Percentiles rank a stretch among this genome's conserved stretches.
Conservation (phyloP, 139 green algal species). For the Ettlia oleoabundans region DNA sequence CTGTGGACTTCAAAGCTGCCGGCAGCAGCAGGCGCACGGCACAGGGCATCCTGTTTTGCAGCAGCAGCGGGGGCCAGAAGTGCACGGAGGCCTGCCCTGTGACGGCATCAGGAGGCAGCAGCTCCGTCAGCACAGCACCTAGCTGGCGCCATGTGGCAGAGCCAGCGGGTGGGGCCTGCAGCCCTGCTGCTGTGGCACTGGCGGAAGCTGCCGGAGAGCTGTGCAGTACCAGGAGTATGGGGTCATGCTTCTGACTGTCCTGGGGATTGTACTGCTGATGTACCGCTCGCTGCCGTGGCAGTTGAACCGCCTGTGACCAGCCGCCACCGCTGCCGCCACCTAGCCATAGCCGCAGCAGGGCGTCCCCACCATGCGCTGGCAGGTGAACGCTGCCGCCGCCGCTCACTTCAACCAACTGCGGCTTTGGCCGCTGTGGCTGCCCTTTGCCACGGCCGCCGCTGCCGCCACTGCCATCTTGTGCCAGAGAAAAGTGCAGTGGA, state of each 20-base stretch:
- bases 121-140: slow-evolving; percentile 32
- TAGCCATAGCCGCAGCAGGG: slow-evolving; percentile 13
- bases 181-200: background rate
- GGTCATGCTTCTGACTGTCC: background rate
- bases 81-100: slow-evolving; percentile 27
- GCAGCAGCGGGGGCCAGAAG: slow-evolving; percentile 38
- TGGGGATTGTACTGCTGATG: background rate
- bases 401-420: background rate
- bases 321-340: slow-evolving; percentile 16
- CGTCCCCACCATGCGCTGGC: background rate
- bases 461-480: background rate
- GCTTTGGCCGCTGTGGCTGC: background rate
- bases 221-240: slow-evolving; percentile 12
- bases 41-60: slow-evolving; percentile 41
- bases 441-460: background rate
- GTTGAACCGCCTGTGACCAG: slow-evolving; percentile 13
- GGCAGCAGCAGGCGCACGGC: slow-evolving; percentile 23
- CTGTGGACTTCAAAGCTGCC: too few species aligned
- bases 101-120: slow-evolving; percentile 8
- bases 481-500: slow-evolving; percentile 3
- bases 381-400: background rate
- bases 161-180: background rate
- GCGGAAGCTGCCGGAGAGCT: slow-evolving; percentile 14
- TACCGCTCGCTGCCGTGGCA: background rate
- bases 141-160: background rate